Evolutionary conservation across 2,329 filamentous ascomycete species (phyloP).

Genomic region (Arthroderma uncinatum): DNA sequence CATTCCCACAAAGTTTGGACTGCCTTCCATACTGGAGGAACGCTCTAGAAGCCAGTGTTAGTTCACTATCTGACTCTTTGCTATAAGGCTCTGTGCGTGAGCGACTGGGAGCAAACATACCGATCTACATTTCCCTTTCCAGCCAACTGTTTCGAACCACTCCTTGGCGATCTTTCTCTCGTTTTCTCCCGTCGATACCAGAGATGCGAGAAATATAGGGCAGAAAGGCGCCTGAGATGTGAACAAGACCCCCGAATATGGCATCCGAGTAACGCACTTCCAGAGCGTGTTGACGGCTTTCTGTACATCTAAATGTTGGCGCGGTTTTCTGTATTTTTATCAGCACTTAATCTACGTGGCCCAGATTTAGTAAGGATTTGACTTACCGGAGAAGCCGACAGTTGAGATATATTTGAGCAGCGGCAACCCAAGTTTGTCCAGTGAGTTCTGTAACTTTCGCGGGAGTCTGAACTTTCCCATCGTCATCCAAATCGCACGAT

Average conservation of each 20-base stretch:
- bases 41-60: neutral
- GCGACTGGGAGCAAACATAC: neutral
- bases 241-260: slow-evolving; percentile 10
- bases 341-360: neutral
- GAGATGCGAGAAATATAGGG: slow-evolving; percentile 8
- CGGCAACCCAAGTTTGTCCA: slow-evolving; percentile 12
- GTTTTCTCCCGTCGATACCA: slow-evolving; percentile 7
- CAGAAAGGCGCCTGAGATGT: slow-evolving; percentile 13
- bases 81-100: neutral
- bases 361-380: neutral
- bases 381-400: slow-evolving; percentile 12
- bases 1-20: neutral
- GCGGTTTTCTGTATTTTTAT: slow-evolving; percentile 8
- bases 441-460: slow-evolving; percentile 12
- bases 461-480: slow-evolving; percentile 7
- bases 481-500: slow-evolving; percentile 12
- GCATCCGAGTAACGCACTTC: slow-evolving; percentile 8
- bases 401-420: slow-evolving; percentile 15
- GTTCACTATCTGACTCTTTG: neutral
- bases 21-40: slow-evolving; percentile 3
- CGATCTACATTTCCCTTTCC: neutral
- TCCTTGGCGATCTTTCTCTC: slow-evolving; percentile 9
- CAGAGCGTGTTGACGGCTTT: neutral
- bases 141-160: slow-evolving; percentile 6
- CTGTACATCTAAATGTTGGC: slow-evolving; percentile 12